Conservation (phyloP, 768 basidiomycete genomes). For the Auriscalpium microsporum region DNA sequence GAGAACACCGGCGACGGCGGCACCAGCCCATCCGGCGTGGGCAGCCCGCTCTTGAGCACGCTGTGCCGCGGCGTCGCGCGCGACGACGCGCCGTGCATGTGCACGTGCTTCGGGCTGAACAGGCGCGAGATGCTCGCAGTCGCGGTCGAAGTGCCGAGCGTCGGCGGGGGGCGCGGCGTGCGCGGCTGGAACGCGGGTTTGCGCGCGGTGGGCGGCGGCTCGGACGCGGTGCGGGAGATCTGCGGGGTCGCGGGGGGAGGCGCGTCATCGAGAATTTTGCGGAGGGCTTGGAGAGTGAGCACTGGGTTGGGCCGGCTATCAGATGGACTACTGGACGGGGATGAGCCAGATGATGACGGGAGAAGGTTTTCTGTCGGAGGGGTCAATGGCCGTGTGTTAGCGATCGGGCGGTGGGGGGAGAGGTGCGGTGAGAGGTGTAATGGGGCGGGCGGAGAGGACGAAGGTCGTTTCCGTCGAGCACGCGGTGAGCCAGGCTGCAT, state of each 20-base stretch:
- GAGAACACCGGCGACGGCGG: constrained; percentile 23
- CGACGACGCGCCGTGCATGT: constrained; percentile 54
- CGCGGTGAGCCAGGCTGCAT: constrained; percentile 13
- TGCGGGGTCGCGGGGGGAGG: constrained; percentile 24
- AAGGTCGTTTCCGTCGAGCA: constrained; percentile 8
- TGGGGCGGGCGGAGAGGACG: constrained; percentile 6
- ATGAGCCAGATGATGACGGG: constrained; percentile 18
- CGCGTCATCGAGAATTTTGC: constrained; percentile 60
- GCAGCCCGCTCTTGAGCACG: constrained; percentile 29
- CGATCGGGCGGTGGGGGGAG: constrained; percentile 16
- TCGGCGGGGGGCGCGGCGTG: constrained; percentile 41
- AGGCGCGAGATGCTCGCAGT: constrained; percentile 76
- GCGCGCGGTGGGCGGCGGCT: constrained; percentile 30
- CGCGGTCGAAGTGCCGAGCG: constrained; percentile 58
- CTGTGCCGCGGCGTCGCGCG: constrained; percentile 52
- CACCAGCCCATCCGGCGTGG: too few relatives aligned
- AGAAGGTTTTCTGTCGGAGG: constrained; percentile 51
- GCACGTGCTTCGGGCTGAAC: constrained; percentile 47
- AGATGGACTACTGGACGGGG: constrained; percentile 34
- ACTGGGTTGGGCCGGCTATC: constrained; percentile 49
- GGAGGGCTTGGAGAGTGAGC: constrained; percentile 54
- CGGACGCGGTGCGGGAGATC: constrained; percentile 17
- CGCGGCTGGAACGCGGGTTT: constrained; percentile 34
- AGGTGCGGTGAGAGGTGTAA: constrained; percentile 22
- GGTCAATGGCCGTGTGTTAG: constrained; percentile 34